A percentile compares a stretch with the other conserved stretches of the same genome.
Evolutionary conservation across 176 grass and related monocot species (phyloP).

Genomic region (Eleusine indica): DNA sequence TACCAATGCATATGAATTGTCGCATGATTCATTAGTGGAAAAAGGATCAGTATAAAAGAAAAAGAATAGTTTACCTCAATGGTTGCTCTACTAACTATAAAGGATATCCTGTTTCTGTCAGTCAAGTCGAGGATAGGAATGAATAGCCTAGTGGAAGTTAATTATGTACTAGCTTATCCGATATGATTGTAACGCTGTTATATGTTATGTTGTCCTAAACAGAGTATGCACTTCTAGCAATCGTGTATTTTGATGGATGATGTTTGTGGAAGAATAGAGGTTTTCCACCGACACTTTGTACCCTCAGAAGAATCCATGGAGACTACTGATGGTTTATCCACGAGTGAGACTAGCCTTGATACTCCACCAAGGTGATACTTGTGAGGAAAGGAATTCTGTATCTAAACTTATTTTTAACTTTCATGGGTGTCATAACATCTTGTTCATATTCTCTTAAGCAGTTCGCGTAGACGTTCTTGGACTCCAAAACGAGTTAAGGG

Average conservation of each 20-base stretch:
- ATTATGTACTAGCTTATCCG: not conserved
- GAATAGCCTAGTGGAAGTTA: not conserved
- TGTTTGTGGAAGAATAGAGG: conserved; percentile 75
- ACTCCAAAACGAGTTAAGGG: conserved; percentile 78
- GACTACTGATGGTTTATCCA: conserved; percentile 39
- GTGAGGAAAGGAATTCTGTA: not conserved
- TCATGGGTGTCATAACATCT: conserved; percentile 20
- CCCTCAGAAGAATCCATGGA: conserved; percentile 54
- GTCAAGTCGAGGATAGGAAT: not conserved
- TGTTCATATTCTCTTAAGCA: conserved; percentile 30
- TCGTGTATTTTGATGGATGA: conserved; percentile 70
- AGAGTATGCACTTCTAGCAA: conserved; percentile 47
- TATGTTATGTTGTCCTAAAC: conserved; percentile 14
- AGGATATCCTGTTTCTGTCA: not conserved
- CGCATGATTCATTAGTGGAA: not conserved
- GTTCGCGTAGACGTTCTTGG: conserved; percentile 50
- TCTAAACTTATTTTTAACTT: conserved; percentile 13
- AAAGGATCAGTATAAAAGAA: not conserved
- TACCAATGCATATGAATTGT: not conserved
- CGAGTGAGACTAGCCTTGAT: conserved; percentile 52
- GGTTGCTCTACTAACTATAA: not conserved
- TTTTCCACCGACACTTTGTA: conserved; percentile 80
- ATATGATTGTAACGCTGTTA: not conserved
- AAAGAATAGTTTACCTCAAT: not conserved
- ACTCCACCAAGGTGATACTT: conserved; percentile 62